Base-by-base conservation (phyloP, 257 asterid species). In the Schizonepeta tenuifolia region DNA sequence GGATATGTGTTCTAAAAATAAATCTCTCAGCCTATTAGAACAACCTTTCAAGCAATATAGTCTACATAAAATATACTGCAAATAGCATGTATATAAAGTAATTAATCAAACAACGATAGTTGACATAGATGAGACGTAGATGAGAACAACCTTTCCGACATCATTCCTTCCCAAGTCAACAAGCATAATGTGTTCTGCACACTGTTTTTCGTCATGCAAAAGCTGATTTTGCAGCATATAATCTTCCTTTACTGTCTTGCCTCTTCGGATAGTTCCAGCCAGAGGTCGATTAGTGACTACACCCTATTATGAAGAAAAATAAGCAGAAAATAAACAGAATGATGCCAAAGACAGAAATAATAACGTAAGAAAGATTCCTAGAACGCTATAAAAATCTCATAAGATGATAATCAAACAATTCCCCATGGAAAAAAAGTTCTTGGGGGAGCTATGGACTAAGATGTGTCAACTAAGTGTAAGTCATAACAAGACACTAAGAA, bases 81-180 rank as follows among this genome's bases (percentile, higher is more conserved):
- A 68, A 58, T 57, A 43, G 72, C 76, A 54, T 12, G 26, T 17
- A 50, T 40, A 40, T 15, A 43, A 41, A 21, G 50, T 24, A 36
- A 61, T 21, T 43, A 58, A 58, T 18, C 58, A 75, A 31, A 26
- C 24, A 51, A 22, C 10, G 11, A 40, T 12, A 54, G 64, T n/a
- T 49, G 63, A 55, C 55, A 75, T 15, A 63, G 14, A 58, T 69
- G 65, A 58, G 63, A 55, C 55, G 73, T 15, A 63, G 14, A 58
- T 69, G 65, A 58, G 55, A 43, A 17, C 13, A 79, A 95, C 99
- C 98, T 92, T 92, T 81, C 99, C 99, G 31, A 95, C 99, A 80
- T 95, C 99, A 78, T 95, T 92, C 76, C 99, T 87, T 71, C 99
- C 99, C 85, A 95, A 85, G 83, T 95, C 99, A 77, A 95, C 99